Evolutionary conservation across 257 asterid genomes (phyloP).

Genomic region (Solanum chmielewskii): DNA sequence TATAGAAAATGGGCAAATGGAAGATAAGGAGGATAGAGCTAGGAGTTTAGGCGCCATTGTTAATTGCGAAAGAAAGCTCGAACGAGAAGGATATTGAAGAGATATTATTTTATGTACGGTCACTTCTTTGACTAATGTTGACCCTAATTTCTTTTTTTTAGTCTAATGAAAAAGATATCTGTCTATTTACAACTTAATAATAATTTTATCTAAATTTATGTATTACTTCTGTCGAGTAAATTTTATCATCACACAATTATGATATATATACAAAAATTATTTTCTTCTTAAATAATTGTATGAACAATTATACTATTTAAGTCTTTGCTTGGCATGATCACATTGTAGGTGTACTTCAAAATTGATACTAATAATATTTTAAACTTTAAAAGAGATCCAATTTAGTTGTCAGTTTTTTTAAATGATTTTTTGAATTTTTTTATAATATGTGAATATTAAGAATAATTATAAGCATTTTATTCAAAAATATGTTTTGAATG

Average conservation of each 20-base stretch:
- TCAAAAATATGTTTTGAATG: too few relatives aligned
- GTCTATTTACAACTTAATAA: too few relatives aligned
- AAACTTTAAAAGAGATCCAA: neutral
- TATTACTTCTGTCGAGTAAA: neutral
- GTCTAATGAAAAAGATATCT: neutral
- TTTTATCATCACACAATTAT: neutral
- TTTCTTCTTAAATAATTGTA: neutral
- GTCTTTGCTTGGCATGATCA: neutral
- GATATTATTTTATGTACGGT: neutral
- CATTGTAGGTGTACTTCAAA: neutral
- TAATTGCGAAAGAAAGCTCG: neutral
- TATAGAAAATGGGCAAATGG: constrained; percentile 18
- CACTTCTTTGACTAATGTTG: too few relatives aligned
- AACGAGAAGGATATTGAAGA: neutral
- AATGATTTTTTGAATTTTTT: rapidly evolving
- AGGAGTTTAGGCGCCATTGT: constrained; percentile 54
- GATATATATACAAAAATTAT: neutral
- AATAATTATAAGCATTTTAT: neutral
- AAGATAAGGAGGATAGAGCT: constrained; percentile 27
- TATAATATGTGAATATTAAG: neutral
- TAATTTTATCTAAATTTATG: neutral
- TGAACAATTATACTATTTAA: neutral
- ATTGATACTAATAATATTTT: too few relatives aligned
- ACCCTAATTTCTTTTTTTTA: too few relatives aligned
- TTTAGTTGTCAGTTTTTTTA: neutral